Evolutionary conservation across 352 stramenopile species (phyloP).

Genomic region (Phytopythium boreale): DNA sequence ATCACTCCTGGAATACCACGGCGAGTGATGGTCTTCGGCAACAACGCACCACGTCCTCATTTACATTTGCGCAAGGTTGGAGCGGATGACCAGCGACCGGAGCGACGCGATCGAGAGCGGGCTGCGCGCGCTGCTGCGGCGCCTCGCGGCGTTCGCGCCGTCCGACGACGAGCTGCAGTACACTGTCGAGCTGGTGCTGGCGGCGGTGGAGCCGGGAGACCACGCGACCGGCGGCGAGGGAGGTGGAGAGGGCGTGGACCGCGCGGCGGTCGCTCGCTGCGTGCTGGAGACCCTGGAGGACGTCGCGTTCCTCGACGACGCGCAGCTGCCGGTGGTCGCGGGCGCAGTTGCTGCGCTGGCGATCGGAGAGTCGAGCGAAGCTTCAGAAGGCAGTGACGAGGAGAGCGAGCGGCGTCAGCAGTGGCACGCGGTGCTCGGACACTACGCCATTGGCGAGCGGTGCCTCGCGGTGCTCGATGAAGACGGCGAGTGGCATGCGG

Average conservation of each 20-base stretch:
- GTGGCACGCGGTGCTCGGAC: conserved; percentile 12
- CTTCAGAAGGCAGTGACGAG: conserved; percentile 13
- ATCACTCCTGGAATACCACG: neutral
- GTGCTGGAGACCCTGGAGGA: conserved; percentile 46
- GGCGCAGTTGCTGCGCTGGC: conserved; percentile 21
- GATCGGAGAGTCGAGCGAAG: conserved; percentile 5
- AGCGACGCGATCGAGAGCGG: conserved; percentile 11
- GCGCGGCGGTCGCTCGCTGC: conserved; percentile 15
- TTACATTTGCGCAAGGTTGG: too few species aligned
- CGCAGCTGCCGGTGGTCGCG: conserved; percentile 13
- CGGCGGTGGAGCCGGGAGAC: conserved; percentile 33
- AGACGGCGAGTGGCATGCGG: conserved; percentile 73
- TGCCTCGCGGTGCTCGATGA: conserved; percentile 68
- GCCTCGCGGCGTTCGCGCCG: conserved; percentile 13
- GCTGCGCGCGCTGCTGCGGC: conserved; percentile 21
- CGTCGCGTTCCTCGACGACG: conserved; percentile 33
- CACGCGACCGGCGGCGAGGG: conserved; percentile 9
- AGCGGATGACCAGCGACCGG: conserved; percentile 9
- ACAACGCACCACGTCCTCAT: neutral
- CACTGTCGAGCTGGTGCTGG: conserved; percentile 59
- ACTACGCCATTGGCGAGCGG: conserved; percentile 57
- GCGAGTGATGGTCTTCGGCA: conserved; percentile 6
- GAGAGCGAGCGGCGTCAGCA: conserved; percentile 19
- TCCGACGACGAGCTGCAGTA: conserved; percentile 54
- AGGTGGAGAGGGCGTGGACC: conserved; percentile 7